A percentile compares a stretch with the other conserved stretches of the same genome.
Evolutionary conservation across 2,329 filamentous ascomycete genomes (phyloP).

Genomic region (Exserohilum rostratum): DNA sequence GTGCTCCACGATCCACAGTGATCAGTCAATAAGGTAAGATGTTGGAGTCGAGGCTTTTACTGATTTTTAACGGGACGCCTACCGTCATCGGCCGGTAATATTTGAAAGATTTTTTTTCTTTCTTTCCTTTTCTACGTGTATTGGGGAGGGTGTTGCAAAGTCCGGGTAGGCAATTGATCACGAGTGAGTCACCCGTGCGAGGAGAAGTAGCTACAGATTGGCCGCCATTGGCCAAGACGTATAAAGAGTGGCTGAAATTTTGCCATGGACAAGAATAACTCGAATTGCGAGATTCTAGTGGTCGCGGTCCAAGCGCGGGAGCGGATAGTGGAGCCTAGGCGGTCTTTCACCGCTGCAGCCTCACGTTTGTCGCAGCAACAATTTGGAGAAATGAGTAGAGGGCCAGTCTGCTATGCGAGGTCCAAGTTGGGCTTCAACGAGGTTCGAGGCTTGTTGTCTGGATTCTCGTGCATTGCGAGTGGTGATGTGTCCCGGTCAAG

Average conservation of each 20-base stretch:
- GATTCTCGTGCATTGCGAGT: slow-evolving; percentile 21
- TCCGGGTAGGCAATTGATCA: slow-evolving; percentile 7
- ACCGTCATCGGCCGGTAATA: slow-evolving; percentile 24
- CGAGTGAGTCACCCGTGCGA: slow-evolving; percentile 23
- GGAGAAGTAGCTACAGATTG: slow-evolving; percentile 15
- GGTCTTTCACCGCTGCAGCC: slow-evolving; percentile 41
- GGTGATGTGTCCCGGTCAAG: slow-evolving; percentile 33
- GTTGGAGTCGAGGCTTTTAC: slow-evolving; percentile 7
- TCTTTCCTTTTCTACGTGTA: no score
- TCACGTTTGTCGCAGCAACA: slow-evolving; percentile 34
- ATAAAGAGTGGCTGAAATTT: slow-evolving; percentile 16
- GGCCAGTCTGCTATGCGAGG: no score
- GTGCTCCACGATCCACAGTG: slow-evolving; percentile 26
- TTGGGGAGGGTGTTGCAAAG: slow-evolving; percentile 6
- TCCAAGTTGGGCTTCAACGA: slow-evolving; percentile 41
- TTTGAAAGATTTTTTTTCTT: slow-evolving; percentile 7
- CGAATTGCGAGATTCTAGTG: slow-evolving; percentile 28
- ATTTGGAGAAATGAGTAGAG: no score
- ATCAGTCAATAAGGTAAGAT: slow-evolving; percentile 11
- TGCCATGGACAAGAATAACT: slow-evolving; percentile 25
- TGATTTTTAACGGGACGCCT: slow-evolving; percentile 17
- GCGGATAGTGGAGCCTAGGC: slow-evolving; percentile 29
- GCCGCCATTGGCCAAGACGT: slow-evolving; percentile 28
- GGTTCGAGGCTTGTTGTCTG: slow-evolving; percentile 13
- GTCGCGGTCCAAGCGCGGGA: slow-evolving; percentile 24